These are phyloP conservation scores for Penicillium herquei DNA, from an alignment of 495 filamentous ascomycete genomes.

Conservation along the genomic window DNA sequence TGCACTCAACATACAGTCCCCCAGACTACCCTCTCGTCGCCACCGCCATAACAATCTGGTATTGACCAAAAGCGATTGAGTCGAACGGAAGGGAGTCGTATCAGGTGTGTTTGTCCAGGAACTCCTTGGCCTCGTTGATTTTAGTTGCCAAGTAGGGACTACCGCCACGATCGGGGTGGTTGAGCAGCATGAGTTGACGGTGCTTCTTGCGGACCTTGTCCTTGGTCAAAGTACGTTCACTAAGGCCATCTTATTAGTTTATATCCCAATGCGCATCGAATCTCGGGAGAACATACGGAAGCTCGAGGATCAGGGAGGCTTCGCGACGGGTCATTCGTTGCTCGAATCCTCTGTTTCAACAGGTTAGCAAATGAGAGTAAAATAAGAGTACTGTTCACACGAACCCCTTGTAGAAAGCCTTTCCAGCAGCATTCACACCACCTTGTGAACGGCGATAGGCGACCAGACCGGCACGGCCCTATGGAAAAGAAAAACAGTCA, in stretches of 20 bases:
- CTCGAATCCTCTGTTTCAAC: slow-evolving; percentile 70
- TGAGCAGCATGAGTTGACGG: slow-evolving; percentile 92
- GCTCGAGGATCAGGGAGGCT: slow-evolving; percentile 85
- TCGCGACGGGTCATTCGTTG: slow-evolving; percentile 87
- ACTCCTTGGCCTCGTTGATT: slow-evolving; percentile 96
- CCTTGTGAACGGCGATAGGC: slow-evolving; percentile 81
- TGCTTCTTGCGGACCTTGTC: slow-evolving; percentile 95
- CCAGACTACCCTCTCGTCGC: not conserved
- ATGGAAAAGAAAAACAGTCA: slow-evolving; percentile 16
- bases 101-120: slow-evolving; percentile 72
- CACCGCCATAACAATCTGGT: not conserved
- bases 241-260: slow-evolving; percentile 34
- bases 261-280: not conserved
- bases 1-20: slow-evolving; percentile 33
- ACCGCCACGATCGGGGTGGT: slow-evolving; percentile 96
- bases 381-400: slow-evolving; percentile 6
- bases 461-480: slow-evolving; percentile 90
- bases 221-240: slow-evolving; percentile 81
- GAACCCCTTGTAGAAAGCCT: slow-evolving; percentile 88
- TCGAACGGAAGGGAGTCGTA: not conserved
- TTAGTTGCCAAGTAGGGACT: slow-evolving; percentile 96
- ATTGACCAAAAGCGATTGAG: slow-evolving; percentile 1
- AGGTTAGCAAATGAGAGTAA: not conserved
- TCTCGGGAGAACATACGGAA: slow-evolving; percentile 62
- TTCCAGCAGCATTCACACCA: slow-evolving; percentile 73